phyloP scores from a whole-genome alignment of 768 basidiomycete genomes.

The Strobilomyces confusus region DNA sequence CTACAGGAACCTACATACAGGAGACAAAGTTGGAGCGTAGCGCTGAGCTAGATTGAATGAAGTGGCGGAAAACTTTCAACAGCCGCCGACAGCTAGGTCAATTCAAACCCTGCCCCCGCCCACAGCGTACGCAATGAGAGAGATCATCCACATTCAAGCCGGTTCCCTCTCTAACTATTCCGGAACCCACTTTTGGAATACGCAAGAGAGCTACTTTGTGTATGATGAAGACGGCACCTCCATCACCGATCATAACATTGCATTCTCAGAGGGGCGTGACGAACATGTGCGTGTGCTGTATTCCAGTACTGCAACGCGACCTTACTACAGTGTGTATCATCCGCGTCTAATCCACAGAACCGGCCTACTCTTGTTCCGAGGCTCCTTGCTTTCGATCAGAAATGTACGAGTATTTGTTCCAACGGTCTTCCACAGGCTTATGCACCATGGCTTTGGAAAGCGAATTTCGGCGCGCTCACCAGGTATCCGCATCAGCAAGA shows the following conservation, averaged over 20 bases:
- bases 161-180: conserved; percentile 62
- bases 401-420: conserved; percentile 38
- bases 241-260: conserved; percentile 49
- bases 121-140: conserved; percentile 58
- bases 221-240: conserved; percentile 44
- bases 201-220: conserved; percentile 66
- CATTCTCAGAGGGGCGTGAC: conserved; percentile 61
- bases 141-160: conserved; percentile 77
- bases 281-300: conserved; percentile 38
- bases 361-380: conserved; percentile 55
- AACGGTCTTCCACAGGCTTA: conserved; percentile 7
- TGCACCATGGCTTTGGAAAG: conserved; percentile 32
- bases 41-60: no score
- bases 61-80: no score
- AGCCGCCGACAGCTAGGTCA: no score
- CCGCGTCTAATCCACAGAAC: conserved; percentile 13
- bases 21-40: background rate
- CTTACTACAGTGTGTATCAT: background rate
- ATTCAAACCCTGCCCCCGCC: background rate
- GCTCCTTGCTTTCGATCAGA: conserved; percentile 62
- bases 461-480: conserved; percentile 61
- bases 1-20: background rate
- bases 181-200: conserved; percentile 81
- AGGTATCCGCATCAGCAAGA: conserved; percentile 36
- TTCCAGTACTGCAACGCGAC: background rate